Conservation (phyloP, 2,329 filamentous ascomycete genomes). For the Cordyceps militaris region DNA sequence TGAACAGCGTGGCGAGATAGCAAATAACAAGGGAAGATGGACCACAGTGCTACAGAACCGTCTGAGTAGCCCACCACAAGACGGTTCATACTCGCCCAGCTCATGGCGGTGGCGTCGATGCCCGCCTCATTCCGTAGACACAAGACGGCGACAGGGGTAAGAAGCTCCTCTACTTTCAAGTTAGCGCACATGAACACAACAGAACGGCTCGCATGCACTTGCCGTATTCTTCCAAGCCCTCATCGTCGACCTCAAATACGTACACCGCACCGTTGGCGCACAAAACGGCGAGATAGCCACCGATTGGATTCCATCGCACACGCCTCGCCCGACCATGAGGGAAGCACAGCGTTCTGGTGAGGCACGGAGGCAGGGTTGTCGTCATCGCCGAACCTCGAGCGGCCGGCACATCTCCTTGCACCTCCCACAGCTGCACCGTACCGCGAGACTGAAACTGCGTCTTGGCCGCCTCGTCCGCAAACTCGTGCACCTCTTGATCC, state of each 20-base stretch:
- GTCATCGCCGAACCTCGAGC: constrained; percentile 24
- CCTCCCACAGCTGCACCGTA: constrained; percentile 46
- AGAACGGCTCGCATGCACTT: constrained; percentile 17
- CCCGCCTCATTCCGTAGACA: constrained; percentile 39
- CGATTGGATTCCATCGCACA: constrained; percentile 48
- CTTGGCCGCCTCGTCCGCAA: constrained; percentile 30
- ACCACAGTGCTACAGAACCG: constrained; percentile 51
- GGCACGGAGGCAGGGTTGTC: constrained; percentile 29
- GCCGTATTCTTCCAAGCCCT: constrained; percentile 34
- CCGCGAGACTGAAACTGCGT: constrained; percentile 36
- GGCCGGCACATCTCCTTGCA: constrained; percentile 26
- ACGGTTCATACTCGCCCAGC: constrained; percentile 50
- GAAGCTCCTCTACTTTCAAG: constrained; percentile 34
- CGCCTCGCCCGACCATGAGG: constrained; percentile 44
- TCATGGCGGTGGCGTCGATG: constrained; percentile 43
- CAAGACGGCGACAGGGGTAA: constrained; percentile 38
- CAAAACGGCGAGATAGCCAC: constrained; percentile 41
- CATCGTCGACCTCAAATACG: constrained; percentile 36
- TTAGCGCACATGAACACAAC: constrained; percentile 19
- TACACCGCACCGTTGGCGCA: constrained; percentile 45
- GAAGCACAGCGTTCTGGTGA: constrained; percentile 40
- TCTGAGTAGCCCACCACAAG: constrained; percentile 50
- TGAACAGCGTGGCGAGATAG: constrained; percentile 48
- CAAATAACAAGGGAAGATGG: constrained; percentile 40
- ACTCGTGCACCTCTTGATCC: constrained; percentile 39